Evolutionary conservation across 1,284 basidiomycete species (phyloP).

Genomic region (Megacollybia platyphylla): DNA sequence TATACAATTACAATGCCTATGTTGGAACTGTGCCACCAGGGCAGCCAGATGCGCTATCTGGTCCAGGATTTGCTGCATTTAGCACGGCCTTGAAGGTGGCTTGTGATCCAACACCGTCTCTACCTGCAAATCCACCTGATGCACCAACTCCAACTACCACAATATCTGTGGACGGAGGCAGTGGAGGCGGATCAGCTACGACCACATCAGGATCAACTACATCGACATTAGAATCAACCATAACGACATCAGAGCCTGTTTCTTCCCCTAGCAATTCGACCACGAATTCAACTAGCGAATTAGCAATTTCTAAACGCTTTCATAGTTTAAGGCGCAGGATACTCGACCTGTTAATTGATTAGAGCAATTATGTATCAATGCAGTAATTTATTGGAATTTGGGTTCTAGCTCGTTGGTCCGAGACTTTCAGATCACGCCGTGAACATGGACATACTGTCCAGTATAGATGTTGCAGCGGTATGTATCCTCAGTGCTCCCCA

Average conservation of each 20-base stretch:
- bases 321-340: too few relatives aligned
- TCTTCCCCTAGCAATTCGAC: too few relatives aligned
- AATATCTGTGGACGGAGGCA: neutral
- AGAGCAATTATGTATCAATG: too few relatives aligned
- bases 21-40: constrained; percentile 12
- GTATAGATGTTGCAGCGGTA: too few relatives aligned
- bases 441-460: too few relatives aligned
- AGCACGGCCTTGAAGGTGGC: constrained; percentile 7
- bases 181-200: neutral
- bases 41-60: constrained; percentile 9
- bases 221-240: neutral
- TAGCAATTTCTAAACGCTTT: too few relatives aligned
- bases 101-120: constrained; percentile 6
- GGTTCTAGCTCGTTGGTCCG: too few relatives aligned
- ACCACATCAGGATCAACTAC: neutral
- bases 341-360: too few relatives aligned
- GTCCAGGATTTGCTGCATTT: constrained; percentile 5
- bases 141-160: constrained; percentile 6
- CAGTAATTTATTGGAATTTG: too few relatives aligned
- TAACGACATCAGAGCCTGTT: neutral
- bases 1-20: constrained; percentile 17
- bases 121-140: constrained; percentile 7
- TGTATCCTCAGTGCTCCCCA: too few relatives aligned
- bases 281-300: too few relatives aligned
- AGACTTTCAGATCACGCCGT: too few relatives aligned